phyloP scores from a whole-genome alignment of 495 filamentous ascomycete genomes.

The Penicillium verhagenii region DNA sequence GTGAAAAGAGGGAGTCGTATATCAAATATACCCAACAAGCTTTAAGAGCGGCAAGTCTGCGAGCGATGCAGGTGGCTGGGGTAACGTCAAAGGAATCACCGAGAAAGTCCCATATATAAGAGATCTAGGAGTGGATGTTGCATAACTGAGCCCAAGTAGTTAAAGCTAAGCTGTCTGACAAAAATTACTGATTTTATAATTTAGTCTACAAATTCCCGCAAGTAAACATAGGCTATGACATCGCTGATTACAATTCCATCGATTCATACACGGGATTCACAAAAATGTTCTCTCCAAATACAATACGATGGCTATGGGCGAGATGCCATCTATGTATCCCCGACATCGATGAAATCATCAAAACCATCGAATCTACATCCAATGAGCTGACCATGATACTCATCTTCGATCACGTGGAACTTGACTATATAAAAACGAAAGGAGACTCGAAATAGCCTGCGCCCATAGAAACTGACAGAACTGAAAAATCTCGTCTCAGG shows the following conservation, averaged over 20 bases:
- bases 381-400: slow-evolving; percentile 60
- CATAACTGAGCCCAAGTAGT: too few relatives aligned
- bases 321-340: slow-evolving; percentile 54
- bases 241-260: slow-evolving; percentile 62
- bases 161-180: too few relatives aligned
- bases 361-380: not conserved
- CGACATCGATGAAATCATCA: slow-evolving; percentile 13
- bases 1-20: slow-evolving; percentile 42
- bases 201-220: slow-evolving; percentile 48
- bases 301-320: slow-evolving; percentile 61
- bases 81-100: slow-evolving; percentile 60
- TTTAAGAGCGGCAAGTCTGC: slow-evolving; percentile 42
- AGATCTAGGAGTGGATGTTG: slow-evolving; percentile 34
- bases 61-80: slow-evolving; percentile 45
- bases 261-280: slow-evolving; percentile 43
- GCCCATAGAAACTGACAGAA: too few relatives aligned
- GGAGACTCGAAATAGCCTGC: too few relatives aligned
- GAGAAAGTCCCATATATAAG: slow-evolving; percentile 60
- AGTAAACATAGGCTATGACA: slow-evolving; percentile 53
- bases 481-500: too few relatives aligned
- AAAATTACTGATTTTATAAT: too few relatives aligned
- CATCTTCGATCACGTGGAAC: slow-evolving; percentile 55
- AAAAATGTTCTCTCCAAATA: slow-evolving; percentile 53
- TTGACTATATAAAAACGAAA: slow-evolving; percentile 30
- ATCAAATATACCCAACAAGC: slow-evolving; percentile 42